phyloP scores from a whole-genome alignment of 805 yeast species.

The Suhomyces kilbournensis region DNA sequence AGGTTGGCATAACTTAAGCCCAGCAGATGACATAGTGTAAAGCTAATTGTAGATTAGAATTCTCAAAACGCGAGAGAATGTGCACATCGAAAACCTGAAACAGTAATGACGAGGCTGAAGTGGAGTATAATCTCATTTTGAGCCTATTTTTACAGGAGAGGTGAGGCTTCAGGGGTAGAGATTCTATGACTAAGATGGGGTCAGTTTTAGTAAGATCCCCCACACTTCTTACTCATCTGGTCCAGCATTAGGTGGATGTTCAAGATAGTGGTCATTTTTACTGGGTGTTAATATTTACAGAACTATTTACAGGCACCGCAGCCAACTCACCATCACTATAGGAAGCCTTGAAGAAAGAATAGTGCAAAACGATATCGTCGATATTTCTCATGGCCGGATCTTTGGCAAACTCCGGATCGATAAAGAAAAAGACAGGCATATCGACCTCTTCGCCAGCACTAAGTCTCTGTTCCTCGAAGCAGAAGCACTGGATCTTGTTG shows the following conservation, averaged over 20 bases:
- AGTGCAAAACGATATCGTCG: conserved; percentile 85
- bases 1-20: too few species aligned
- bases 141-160: not conserved
- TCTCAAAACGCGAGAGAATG: not conserved
- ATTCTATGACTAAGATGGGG: not conserved
- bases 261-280: too few species aligned
- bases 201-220: not conserved
- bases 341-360: conserved; percentile 80
- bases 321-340: conserved; percentile 41
- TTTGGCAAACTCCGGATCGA: conserved; percentile 91
- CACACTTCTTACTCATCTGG: too few species aligned
- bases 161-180: not conserved
- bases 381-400: conserved; percentile 92
- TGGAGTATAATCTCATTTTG: not conserved
- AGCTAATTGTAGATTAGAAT: not conserved
- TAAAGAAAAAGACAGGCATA: conserved; percentile 97
- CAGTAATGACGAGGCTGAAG: not conserved
- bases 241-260: too few species aligned
- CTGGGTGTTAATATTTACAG: conserved; percentile 3
- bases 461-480: conserved; percentile 93
- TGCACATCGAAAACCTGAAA: not conserved
- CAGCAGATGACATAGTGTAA: not conserved
- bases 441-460: conserved; percentile 97
- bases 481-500: conserved; percentile 96
- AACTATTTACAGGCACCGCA: conserved; percentile 27